phyloP scores from a whole-genome alignment of 495 filamentous ascomycete species.

The Paragyromitra xinjiangensis region DNA sequence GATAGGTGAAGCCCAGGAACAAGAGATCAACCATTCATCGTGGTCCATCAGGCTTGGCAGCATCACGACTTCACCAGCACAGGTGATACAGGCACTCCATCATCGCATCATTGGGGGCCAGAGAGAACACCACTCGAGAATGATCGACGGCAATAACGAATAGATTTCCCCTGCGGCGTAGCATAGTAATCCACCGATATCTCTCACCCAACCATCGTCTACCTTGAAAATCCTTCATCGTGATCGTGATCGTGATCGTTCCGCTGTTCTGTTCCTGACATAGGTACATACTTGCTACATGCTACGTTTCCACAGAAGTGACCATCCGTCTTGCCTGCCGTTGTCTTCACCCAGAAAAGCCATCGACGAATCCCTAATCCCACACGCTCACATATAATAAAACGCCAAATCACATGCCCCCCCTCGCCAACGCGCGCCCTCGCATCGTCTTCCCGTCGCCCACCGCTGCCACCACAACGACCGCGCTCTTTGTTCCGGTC shows the following conservation, averaged over 20 bases:
- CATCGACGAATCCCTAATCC: not conserved
- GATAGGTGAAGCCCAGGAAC: not conserved
- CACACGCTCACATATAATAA: conserved; percentile 13
- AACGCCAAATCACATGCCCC: conserved; percentile 54
- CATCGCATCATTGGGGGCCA: not conserved
- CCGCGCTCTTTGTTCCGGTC: not conserved
- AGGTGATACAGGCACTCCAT: not conserved
- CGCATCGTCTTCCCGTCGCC: conserved; percentile 10
- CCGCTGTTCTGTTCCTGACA: not conserved
- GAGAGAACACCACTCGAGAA: not conserved
- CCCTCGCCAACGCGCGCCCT: conserved; percentile 36
- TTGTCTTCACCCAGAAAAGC: not conserved
- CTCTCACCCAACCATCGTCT: not conserved
- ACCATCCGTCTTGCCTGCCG: not conserved
- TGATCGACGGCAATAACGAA: not conserved
- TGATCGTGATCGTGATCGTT: too few relatives aligned
- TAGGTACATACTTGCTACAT: not conserved
- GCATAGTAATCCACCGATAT: not conserved
- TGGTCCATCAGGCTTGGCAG: not conserved
- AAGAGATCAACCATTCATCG: not conserved
- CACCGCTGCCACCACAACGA: not conserved
- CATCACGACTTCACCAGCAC: not conserved
- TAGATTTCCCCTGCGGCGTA: not conserved
- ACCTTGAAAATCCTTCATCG: not conserved
- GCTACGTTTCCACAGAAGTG: not conserved